Evolutionary conservation across 1,284 basidiomycete species (phyloP).

Genomic region (Malassezia yamatoensis): DNA sequence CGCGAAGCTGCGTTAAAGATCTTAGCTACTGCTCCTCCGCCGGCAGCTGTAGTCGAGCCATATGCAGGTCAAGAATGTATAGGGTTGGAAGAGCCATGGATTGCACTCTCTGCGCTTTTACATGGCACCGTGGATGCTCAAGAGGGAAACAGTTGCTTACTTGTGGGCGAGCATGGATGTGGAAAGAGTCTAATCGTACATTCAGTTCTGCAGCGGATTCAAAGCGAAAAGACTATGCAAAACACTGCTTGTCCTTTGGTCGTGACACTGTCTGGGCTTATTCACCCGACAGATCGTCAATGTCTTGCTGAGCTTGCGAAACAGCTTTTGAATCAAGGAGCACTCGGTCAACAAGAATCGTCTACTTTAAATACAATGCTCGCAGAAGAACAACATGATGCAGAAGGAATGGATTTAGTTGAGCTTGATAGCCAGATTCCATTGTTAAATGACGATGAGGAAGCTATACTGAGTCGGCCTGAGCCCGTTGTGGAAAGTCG

Average conservation of each 20-base stretch:
- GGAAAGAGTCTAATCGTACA: constrained; percentile 34
- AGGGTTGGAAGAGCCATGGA: constrained; percentile 28
- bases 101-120: constrained; percentile 23
- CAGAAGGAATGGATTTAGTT: constrained; percentile 10
- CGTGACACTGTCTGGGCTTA: constrained; percentile 26
- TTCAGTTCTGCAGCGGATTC: constrained; percentile 24
- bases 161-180: constrained; percentile 32
- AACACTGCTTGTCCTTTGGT: constrained; percentile 1
- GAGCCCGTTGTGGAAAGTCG: background rate
- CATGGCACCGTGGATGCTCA: constrained; percentile 22
- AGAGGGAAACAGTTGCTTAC: constrained; percentile 39
- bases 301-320: constrained; percentile 41
- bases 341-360: constrained; percentile 19
- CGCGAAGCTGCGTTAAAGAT: constrained; percentile 5
- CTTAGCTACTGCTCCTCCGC: constrained; percentile 6
- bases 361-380: background rate
- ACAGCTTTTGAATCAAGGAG: constrained; percentile 38
- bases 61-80: constrained; percentile 25
- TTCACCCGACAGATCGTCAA: constrained; percentile 35
- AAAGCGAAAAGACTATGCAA: background rate
- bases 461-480: constrained; percentile 18
- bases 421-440: background rate
- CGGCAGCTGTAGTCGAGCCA: constrained; percentile 5
- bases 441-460: constrained; percentile 16
- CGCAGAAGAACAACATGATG: constrained; percentile 1